These are phyloP conservation scores for Curvularia lunata DNA, from an alignment of 2,329 filamentous ascomycete genomes.

Conservation along the genomic window DNA sequence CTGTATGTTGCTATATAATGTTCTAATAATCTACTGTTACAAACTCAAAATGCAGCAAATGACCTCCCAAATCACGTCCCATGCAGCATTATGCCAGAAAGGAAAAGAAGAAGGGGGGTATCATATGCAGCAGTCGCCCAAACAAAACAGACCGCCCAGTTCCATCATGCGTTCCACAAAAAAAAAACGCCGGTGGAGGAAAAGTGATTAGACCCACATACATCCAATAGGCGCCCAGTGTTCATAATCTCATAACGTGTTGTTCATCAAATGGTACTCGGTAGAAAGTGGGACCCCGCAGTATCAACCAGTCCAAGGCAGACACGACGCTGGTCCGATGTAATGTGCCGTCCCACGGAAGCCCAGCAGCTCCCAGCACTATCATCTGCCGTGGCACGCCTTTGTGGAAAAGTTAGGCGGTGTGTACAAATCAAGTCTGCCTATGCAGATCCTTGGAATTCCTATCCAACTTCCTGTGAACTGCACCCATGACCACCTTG, in stretches of 20 bases:
- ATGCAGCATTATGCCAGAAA: neutral
- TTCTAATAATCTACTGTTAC: neutral
- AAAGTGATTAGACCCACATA: neutral
- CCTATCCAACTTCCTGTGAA: slow-evolving; percentile 70
- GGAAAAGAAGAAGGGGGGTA: slow-evolving; percentile 1
- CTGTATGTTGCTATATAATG: neutral
- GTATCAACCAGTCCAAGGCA: neutral
- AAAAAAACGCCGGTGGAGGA: neutral
- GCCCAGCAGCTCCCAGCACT: neutral
- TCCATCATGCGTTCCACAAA: neutral
- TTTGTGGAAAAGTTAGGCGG: neutral
- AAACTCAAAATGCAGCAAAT: neutral
- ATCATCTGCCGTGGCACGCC: slow-evolving; percentile 7
- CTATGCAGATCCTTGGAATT: slow-evolving; percentile 45
- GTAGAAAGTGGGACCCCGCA: neutral
- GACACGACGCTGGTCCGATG: neutral
- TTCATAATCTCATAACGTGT: neutral
- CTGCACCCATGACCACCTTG: slow-evolving; percentile 78
- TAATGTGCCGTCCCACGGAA: neutral
- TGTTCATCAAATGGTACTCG: slow-evolving; percentile 1
- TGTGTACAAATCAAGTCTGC: neutral
- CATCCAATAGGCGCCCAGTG: neutral
- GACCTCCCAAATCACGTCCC: neutral
- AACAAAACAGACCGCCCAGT: neutral
- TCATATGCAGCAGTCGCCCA: neutral